Conservation (phyloP, 106 monocot genomes). For the Narthecium ossifragum region DNA sequence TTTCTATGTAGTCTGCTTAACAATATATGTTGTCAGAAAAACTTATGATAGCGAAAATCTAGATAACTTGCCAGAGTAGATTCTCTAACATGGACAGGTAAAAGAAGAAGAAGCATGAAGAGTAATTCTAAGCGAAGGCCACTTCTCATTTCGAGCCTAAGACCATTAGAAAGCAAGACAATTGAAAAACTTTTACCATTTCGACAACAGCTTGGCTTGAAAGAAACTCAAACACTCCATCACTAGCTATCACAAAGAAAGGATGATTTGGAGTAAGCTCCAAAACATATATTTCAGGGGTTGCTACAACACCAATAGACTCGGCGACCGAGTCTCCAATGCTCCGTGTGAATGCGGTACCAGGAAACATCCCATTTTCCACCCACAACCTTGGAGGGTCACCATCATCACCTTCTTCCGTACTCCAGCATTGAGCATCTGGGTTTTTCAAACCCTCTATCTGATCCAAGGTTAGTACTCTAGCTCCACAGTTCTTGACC, state of each 20-base stretch:
- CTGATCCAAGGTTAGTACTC: constrained; percentile 91
- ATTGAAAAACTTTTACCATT: constrained; percentile 45
- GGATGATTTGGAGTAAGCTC: constrained; percentile 67
- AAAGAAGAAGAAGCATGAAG: too few species aligned
- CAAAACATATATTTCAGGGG: constrained; percentile 80
- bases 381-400: constrained; percentile 98
- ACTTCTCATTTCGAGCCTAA: too few species aligned
- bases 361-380: constrained; percentile 92
- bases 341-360: constrained; percentile 94
- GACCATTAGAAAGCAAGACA: too few species aligned
- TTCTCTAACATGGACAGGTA: too few species aligned
- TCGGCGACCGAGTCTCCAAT: constrained; percentile 96
- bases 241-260: constrained; percentile 94
- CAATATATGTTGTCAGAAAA: too few species aligned
- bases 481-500: constrained; percentile 89
- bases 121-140: too few species aligned
- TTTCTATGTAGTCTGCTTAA: too few species aligned
- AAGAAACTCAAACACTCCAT: constrained; percentile 98
- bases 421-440: constrained; percentile 87
- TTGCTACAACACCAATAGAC: constrained; percentile 82
- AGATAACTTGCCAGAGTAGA: too few species aligned
- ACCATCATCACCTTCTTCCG: constrained; percentile 84
- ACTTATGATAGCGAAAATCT: too few species aligned
- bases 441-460: constrained; percentile 93
- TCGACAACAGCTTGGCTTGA: constrained; percentile 91